Conservation (phyloP, 768 basidiomycete genomes). For the Pleurotus citrinopileatus region DNA sequence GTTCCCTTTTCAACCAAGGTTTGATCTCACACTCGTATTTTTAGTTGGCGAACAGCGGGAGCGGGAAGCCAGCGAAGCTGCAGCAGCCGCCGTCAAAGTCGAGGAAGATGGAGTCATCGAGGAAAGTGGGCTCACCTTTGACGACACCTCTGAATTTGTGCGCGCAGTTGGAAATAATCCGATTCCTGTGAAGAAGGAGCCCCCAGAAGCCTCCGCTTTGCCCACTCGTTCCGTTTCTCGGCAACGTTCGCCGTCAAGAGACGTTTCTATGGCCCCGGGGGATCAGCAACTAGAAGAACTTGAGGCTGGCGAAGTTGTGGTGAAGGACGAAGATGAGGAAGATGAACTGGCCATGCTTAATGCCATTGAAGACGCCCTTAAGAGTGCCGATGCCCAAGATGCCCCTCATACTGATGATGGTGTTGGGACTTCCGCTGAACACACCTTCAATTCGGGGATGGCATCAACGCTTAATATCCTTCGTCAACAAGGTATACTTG, state of each 20-base stretch:
- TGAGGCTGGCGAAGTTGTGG: conserved; percentile 76
- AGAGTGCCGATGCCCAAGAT: conserved; percentile 53
- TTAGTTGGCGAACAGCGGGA: conserved; percentile 65
- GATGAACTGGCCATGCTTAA: conserved; percentile 73
- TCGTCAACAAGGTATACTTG: conserved; percentile 87
- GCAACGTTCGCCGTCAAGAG: conserved; percentile 41
- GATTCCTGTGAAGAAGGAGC: conserved; percentile 47
- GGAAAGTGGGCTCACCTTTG: conserved; percentile 74
- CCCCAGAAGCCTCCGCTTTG: conserved; percentile 28
- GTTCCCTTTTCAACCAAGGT: neutral
- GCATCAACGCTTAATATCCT: conserved; percentile 87
- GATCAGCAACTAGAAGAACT: conserved; percentile 71
- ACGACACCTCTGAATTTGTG: conserved; percentile 97
- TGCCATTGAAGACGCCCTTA: conserved; percentile 70
- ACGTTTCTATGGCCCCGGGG: conserved; percentile 53
- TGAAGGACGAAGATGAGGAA: conserved; percentile 78
- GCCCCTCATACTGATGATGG: conserved; percentile 30
- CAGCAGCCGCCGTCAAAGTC: conserved; percentile 38
- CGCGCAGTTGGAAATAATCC: conserved; percentile 76
- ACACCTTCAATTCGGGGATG: conserved; percentile 81
- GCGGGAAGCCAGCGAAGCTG: conserved; percentile 42
- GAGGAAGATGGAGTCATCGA: conserved; percentile 43
- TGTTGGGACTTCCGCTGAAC: conserved; percentile 67
- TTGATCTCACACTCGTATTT: conserved; percentile 9
- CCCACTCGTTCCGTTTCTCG: conserved; percentile 24